Conservation (phyloP, 345 rosid genomes). For the Cardiospermum halicacabum region DNA sequence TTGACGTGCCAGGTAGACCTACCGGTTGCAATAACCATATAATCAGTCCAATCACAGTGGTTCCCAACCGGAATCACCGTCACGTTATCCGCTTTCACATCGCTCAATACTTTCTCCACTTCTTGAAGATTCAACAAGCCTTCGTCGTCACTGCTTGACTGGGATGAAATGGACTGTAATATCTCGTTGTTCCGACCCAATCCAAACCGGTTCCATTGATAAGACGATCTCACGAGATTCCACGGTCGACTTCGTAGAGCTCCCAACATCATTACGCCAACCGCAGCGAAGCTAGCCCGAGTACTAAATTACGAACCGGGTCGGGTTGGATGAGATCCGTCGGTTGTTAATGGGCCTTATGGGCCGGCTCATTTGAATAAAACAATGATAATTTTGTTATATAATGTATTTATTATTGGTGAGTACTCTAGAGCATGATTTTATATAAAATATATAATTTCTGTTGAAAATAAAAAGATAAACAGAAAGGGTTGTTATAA, state of each 20-base stretch:
- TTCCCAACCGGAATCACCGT: conserved; percentile 54
- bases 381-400: no score
- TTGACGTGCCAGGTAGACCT: conserved; percentile 86
- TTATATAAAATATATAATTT: no score
- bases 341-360: no score
- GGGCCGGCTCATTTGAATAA: no score
- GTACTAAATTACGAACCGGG: no score
- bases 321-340: no score
- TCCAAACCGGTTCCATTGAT: conserved; percentile 28
- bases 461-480: no score
- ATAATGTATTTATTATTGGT: no score
- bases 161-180: conserved; percentile 20
- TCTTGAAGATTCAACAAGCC: conserved; percentile 46
- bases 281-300: no score
- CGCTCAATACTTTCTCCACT: conserved; percentile 73
- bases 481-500: no score
- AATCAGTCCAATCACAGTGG: conserved; percentile 64
- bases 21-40: conserved; percentile 80
- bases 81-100: conserved; percentile 77
- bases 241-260: conserved; percentile 32
- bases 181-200: conserved; percentile 11
- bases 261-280: conserved; percentile 32
- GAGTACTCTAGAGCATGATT: no score
- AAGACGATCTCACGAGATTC: neutral
- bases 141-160: conserved; percentile 15